Evolutionary conservation across 345 rosid genomes (phyloP), one percentile per base, ranked within the genome.

Genomic region (Brassica carinata): DNA sequence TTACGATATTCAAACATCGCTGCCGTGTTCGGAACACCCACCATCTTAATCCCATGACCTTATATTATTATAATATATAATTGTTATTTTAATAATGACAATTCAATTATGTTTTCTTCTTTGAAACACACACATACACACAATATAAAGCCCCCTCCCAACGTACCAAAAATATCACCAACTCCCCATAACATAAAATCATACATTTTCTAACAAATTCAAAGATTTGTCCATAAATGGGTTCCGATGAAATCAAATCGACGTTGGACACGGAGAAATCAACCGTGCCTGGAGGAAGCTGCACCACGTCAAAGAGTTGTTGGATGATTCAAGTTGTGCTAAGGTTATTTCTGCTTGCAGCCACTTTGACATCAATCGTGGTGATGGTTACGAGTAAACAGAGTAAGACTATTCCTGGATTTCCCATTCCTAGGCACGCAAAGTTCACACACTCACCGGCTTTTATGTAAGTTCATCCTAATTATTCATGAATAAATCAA

Each of bases 391-490:
- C 92, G 0, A 75, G 91, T 82, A 82, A 91, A 78, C 89, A 95
- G 76, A 86, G 88, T 0, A 75, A 80, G 79, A 2, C 9, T 5
- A 70, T 71, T 40, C 89, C 88, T 2, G 86, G 84, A 8, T 0
- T 34, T 3, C 65, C 76, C 11, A 0, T 9, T 1, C 68, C 1
- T 2, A 14, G 67, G 29, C 84, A 76, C 17, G 94, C 97, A 72
- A 90, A 89, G 78, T 93, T 93, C 82, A 78, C 27, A 43, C 48
- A 90, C 79, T 89, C 97, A 2, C 97, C 98, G 0, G 98, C 98
- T 62, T 81, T 91, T 66, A 71, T 91, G 98, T 92, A 69, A 88
- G 95, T 83, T 65, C 63, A 17, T 71, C 31, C 33, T 76, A 4
- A 58, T 19, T 13, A 18, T 19, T 75, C 26, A 14, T 72, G 13